Evolutionary conservation across 202 grass and related monocot genomes (phyloP), one percentile per base, ranked within the genome.

Genomic region (Schoenoplectus tabernaemontani): DNA sequence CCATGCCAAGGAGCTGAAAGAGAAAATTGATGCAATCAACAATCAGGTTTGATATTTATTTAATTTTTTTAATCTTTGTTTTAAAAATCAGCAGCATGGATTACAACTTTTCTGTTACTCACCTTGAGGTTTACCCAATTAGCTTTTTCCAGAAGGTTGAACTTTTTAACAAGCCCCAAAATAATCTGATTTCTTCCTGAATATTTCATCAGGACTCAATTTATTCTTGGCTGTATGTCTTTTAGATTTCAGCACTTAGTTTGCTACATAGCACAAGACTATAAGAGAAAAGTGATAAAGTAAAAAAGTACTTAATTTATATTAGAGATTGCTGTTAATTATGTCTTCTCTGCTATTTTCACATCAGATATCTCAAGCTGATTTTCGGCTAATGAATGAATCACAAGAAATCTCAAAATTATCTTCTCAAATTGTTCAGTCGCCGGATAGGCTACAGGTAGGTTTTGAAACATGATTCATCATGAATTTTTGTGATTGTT

Each of bases 381-480:
- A 97, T 90, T 97, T 92, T 79, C 79, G 91, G 13, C 86, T 97
- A 74, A 42, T 85, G 78, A 93, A 92, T 66, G 70, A 86, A 78
- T 85, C 62, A 1, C 86, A 90, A 90, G 91, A 97, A 84, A 93
- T 93, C 48, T 85, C 84, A 38, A 88, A 88, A 54, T 61, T 91
- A 41, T 73, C 64, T 38, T 85, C 87, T 72, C 87, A 90, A 82
- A 57, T 97, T 78, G 94, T 97, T 28, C 82, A 88, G 30, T 93
- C 94, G 4, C 94, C 94, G 19, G 91, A 93, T 59, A 93, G 87
- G 80, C 56, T 92, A 68, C 86, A 88, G 84, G 91, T 97, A 24
- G 42, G n/a, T 65, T 10, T 22, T 32, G 26, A 48, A 33, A 26
- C 23, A 76, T 44, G 36, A 19, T 78, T 58, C 5, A 12, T 58